Evolutionary conservation across 129 eudicot species (phyloP), one percentile per base, ranked within the genome.

Genomic region (Tagetes patula): DNA sequence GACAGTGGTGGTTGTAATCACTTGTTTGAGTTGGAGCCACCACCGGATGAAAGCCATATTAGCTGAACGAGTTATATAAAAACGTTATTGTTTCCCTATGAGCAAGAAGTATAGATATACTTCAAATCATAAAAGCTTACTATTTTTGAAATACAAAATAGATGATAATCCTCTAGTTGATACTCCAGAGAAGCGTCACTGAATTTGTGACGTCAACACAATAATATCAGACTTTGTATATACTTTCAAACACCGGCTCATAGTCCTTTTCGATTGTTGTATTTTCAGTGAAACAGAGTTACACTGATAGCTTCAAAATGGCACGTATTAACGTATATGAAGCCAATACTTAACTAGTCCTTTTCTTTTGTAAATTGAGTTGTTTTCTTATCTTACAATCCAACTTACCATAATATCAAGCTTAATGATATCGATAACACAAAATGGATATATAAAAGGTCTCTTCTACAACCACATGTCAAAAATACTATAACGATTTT

Each of bases 111-210:
- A 52, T 8, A 39, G 49, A 39, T 5, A 20, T 69, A 6, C 8
- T 38, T 54, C 41, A 54, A 40, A 54, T 71, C 66, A 71, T 40
- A 34, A 54, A 7, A 70, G n/a, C 38, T 50, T 71, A 30, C 66
- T 71, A 71, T 52, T 30, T 39, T 6, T 41, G 14, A 55, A 27
- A 37, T 14, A 40, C 43, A 14, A 69, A 32, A 49, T 40, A 36
- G 4, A 27, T 40, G 31, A 69, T 39, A 55, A 11, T 54, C 55
- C 45, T 54, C 53, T 53, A n/a, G 33, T 27, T 55, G 31, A 54
- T 55, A 27, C 27, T 41, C 41, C 2, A 6, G 12, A 38, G 59
- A 68, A 39, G 55, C 61, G 6, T 42, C 54, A 55, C 2, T 41
- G 47, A 55, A 71, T 20, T 27, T 39, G 41, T 41, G 67, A 13